Base-by-base conservation (phyloP, 805 yeast species). In the Pichia thaimueangensis region DNA sequence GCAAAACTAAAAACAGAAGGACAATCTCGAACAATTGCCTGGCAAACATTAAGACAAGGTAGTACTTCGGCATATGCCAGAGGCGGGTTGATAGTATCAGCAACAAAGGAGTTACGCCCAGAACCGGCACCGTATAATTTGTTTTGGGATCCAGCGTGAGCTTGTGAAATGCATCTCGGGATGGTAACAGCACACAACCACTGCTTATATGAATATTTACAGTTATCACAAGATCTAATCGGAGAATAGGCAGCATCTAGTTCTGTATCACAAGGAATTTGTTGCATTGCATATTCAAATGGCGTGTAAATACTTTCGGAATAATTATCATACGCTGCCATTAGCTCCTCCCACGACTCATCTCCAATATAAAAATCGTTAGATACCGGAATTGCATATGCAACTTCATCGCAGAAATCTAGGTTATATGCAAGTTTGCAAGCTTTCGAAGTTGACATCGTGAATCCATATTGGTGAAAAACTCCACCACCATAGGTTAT, bases 151-250 rank as follows among this genome's bases (percentile, higher is more conserved):
- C 63, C 47, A 6, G 73, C 57, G 12, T 58, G 49, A 7, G 39
- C 30, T 3, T 46, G 33, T 12, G 82, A 78, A 2, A 86, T 70
- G 54, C 98, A 91, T 24, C 97, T 68, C 0, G 97, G 97, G 6
- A 91, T 85, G 0, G 87, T 69, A 4, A 87, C 86, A 0, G 94
- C 71, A 63, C 98, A 91, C 16, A 93, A 70, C 98, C 98, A 91
- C 53, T 80, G 71, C 53, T 76, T 78, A 59, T 91, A 91, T 1
- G 89, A 71, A 2, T 58, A 50, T 1, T 72, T 70, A 58, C 98
- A 91, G 54, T 86, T 79, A 12, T 67, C 70, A 56, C 98, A 91
- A 0, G 82, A 69, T 30, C 77, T 60, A 20, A 91, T 55, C 9
- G 95, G 86, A 1, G 96, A 86, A 60, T 73, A 91, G 6, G 77